These are phyloP conservation scores for Cyanidiococcus yangmingshanensis DNA, from an alignment of 23 red algal genomes.

Conservation along the genomic window DNA sequence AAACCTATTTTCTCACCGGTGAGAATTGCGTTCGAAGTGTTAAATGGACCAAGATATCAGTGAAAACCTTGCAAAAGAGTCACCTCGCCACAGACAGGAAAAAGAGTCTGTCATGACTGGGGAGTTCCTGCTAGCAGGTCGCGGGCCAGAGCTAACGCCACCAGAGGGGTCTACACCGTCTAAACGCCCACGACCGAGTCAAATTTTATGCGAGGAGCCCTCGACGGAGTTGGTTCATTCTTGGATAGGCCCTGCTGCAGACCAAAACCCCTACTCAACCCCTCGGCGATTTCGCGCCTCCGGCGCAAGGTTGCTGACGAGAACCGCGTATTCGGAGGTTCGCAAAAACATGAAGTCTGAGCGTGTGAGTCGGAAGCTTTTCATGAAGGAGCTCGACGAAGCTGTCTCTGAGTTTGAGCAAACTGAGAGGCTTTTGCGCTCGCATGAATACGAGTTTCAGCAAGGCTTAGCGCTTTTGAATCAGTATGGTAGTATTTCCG, in stretches of 20 bases:
- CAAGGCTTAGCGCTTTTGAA: neutral
- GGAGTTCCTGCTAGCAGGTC: no score
- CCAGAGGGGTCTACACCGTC: neutral
- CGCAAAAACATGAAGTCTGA: neutral
- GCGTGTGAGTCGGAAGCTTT: neutral
- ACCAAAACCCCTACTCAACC: neutral
- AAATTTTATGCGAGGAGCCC: neutral
- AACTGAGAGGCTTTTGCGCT: neutral
- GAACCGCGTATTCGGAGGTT: neutral
- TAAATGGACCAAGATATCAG: no score
- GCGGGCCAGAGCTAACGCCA: no score
- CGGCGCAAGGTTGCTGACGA: neutral
- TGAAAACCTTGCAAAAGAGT: no score
- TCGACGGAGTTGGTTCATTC: neutral
- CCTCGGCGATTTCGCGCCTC: neutral
- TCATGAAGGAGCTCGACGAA: constrained; percentile 6
- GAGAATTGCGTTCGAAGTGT: no score
- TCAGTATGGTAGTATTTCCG: neutral
- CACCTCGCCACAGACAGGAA: no score
- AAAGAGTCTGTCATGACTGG: no score
- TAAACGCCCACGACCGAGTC: neutral
- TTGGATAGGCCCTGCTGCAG: neutral
- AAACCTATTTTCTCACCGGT: no score
- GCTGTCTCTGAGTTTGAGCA: constrained; percentile 2
- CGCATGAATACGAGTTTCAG: constrained; percentile 7